Percentiles rank a stretch among this genome's conserved stretches.
These are phyloP conservation scores for Scedosporium boydii DNA, from an alignment of 2,329 filamentous ascomycete genomes.

Conservation along the genomic window DNA sequence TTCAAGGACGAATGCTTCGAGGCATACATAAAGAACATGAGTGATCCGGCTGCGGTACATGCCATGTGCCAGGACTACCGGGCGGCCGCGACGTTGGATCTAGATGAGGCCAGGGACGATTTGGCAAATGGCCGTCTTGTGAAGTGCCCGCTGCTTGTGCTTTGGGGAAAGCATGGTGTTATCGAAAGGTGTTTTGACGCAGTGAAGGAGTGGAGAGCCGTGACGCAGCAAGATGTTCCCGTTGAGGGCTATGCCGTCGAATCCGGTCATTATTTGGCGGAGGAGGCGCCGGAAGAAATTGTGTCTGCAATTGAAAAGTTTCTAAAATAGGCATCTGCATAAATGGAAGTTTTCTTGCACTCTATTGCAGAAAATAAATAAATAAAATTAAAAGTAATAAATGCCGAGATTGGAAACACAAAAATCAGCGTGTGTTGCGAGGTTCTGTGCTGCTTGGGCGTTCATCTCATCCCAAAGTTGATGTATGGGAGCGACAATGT, in stretches of 20 bases:
- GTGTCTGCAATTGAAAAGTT: constrained; percentile 30
- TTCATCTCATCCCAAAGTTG: no score
- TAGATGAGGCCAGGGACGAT: constrained; percentile 39
- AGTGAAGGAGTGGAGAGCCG: constrained; percentile 38
- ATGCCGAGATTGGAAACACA: no score
- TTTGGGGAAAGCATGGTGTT: constrained; percentile 40
- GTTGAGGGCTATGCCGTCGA: constrained; percentile 33
- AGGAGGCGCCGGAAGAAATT: constrained; percentile 38
- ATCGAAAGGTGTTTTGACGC: constrained; percentile 41
- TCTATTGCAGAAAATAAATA: no score
- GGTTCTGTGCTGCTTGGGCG: no score
- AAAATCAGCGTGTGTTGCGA: no score
- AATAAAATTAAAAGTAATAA: no score
- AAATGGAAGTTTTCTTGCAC: no score
- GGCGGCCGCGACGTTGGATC: constrained; percentile 40
- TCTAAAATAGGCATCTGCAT: constrained; percentile 16
- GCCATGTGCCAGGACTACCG: constrained; percentile 48
- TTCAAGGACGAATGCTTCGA: constrained; percentile 25
- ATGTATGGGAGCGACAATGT: no score
- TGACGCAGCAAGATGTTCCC: constrained; percentile 23
- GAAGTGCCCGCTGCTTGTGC: constrained; percentile 32
- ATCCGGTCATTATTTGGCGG: constrained; percentile 39
- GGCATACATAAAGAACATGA: constrained; percentile 31
- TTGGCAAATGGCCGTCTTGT: constrained; percentile 31
- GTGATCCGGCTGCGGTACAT: constrained; percentile 30